A percentile compares a stretch with the other conserved stretches of the same genome.
phyloP scores from a whole-genome alignment of 495 filamentous ascomycete genomes.

The Cercophora samala region DNA sequence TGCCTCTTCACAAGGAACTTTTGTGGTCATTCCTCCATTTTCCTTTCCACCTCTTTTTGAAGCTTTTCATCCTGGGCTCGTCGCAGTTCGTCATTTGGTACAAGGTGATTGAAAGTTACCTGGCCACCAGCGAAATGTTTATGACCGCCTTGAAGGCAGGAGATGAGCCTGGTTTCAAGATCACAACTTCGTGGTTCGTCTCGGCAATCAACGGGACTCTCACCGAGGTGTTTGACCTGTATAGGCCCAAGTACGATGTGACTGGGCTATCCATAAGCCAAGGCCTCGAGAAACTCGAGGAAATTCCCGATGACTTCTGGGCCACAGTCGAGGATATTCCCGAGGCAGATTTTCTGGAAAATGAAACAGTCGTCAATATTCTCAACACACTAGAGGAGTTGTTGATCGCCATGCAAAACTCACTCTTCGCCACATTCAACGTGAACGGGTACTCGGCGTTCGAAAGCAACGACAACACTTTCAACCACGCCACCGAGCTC shows the following conservation, averaged over 20 bases:
- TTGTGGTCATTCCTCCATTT: slow-evolving; percentile 15
- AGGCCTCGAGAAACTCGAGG: slow-evolving; percentile 23
- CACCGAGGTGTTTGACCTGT: slow-evolving; percentile 27
- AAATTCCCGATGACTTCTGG: slow-evolving; percentile 31
- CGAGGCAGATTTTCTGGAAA: slow-evolving; percentile 3
- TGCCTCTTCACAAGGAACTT: background rate
- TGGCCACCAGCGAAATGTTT: slow-evolving; percentile 3
- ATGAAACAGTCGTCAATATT: background rate
- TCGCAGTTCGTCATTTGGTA: slow-evolving; percentile 11
- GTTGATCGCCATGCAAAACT: slow-evolving; percentile 20
- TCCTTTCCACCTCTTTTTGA: slow-evolving; percentile 13
- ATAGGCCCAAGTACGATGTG: slow-evolving; percentile 23
- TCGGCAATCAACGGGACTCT: slow-evolving; percentile 18
- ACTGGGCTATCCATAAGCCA: slow-evolving; percentile 21
- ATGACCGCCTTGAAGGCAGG: background rate
- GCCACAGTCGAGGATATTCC: background rate
- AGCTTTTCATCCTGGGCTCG: slow-evolving; percentile 10
- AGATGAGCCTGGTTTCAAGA: slow-evolving; percentile 9
- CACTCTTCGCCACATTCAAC: slow-evolving; percentile 26
- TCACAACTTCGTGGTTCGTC: background rate
- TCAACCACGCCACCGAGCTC: slow-evolving; percentile 7
- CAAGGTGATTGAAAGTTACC: slow-evolving; percentile 17
- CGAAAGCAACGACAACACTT: slow-evolving; percentile 6
- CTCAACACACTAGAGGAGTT: background rate
- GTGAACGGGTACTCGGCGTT: slow-evolving; percentile 24